Evolutionary conservation across 495 filamentous ascomycete species (phyloP).

Genomic region (Penicillium macrosclerotiorum): DNA sequence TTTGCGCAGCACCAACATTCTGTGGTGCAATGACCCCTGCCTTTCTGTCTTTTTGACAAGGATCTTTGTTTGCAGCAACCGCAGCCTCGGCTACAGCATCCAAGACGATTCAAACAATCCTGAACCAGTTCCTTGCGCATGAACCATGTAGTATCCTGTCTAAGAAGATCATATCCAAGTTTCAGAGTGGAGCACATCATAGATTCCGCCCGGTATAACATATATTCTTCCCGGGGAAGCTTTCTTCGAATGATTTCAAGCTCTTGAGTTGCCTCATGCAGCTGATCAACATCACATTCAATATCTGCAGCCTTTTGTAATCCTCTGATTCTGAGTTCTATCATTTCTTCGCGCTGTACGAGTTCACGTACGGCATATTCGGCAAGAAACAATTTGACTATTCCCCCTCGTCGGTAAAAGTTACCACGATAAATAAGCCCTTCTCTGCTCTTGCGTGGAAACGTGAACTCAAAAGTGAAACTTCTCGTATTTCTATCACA

Average conservation of each 20-base stretch:
- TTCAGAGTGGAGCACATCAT: not conserved
- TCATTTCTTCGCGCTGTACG: conserved; percentile 1
- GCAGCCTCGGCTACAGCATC: conserved; percentile 12
- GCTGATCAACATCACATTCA: not conserved
- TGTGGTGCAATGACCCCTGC: conserved; percentile 7
- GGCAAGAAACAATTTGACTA: conserved; percentile 1
- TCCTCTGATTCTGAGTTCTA: not conserved
- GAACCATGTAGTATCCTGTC: conserved; percentile 6
- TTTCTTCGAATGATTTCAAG: not conserved
- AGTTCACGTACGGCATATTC: conserved; percentile 6
- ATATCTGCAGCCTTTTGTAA: conserved; percentile 7
- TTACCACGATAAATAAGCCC: too few species aligned
- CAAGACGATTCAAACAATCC: conserved; percentile 9
- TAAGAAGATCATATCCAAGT: not conserved
- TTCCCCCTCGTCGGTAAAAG: too few species aligned
- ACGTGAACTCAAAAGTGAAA: too few species aligned
- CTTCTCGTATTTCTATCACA: too few species aligned
- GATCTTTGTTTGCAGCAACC: conserved; percentile 7
- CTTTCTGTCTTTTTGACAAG: not conserved
- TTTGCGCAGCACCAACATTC: conserved; percentile 9
- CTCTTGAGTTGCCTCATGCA: not conserved
- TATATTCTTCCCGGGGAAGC: not conserved
- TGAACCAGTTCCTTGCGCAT: conserved; percentile 8
- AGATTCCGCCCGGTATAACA: not conserved
- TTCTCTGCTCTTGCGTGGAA: too few species aligned